These are phyloP conservation scores for Cryptococcus sp. DNA, from an alignment of 1,284 basidiomycete species.

Conservation along the genomic window DNA sequence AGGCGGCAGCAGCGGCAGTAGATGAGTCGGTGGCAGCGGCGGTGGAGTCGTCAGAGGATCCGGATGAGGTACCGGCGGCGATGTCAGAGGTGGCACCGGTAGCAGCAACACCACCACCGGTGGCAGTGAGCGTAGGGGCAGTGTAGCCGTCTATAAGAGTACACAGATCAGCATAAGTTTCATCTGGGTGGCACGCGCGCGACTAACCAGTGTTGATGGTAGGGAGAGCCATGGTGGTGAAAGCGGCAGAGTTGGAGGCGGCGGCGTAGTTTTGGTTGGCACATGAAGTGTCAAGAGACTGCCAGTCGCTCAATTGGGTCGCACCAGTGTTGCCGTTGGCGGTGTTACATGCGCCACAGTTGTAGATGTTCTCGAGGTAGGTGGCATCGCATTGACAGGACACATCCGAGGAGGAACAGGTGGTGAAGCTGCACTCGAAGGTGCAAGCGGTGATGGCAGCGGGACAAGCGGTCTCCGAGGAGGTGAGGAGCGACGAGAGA, in stretches of 20 bases:
- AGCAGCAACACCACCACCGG: slow-evolving; percentile 47
- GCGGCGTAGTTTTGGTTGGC: slow-evolving; percentile 46
- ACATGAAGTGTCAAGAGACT: slow-evolving; percentile 44
- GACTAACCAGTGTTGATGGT: slow-evolving; percentile 31
- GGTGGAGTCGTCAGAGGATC: slow-evolving; percentile 12
- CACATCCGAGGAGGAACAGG: slow-evolving; percentile 42
- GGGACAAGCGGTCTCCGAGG: slow-evolving; percentile 37
- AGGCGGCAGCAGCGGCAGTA: slow-evolving; percentile 13
- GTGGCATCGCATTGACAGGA: slow-evolving; percentile 44
- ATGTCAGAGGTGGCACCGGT: slow-evolving; percentile 32
- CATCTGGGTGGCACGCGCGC: neutral
- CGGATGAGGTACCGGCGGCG: slow-evolving; percentile 16
- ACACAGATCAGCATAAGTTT: neutral
- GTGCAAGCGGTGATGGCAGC: slow-evolving; percentile 32
- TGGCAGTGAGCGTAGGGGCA: slow-evolving; percentile 47
- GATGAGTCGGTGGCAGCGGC: slow-evolving; percentile 13
- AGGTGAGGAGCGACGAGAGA: slow-evolving; percentile 36
- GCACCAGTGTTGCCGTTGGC: slow-evolving; percentile 47
- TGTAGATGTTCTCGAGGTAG: slow-evolving; percentile 52
- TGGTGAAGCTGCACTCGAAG: slow-evolving; percentile 47
- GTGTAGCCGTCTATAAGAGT: slow-evolving; percentile 28
- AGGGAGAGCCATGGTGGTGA: slow-evolving; percentile 35
- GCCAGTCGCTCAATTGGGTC: slow-evolving; percentile 43
- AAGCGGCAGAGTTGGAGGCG: slow-evolving; percentile 23
- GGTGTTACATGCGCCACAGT: slow-evolving; percentile 53